Percentiles rank a stretch among this genome's conserved stretches.
phyloP scores from a whole-genome alignment of 2,329 filamentous ascomycete species.

The Talaromyces piceae region DNA sequence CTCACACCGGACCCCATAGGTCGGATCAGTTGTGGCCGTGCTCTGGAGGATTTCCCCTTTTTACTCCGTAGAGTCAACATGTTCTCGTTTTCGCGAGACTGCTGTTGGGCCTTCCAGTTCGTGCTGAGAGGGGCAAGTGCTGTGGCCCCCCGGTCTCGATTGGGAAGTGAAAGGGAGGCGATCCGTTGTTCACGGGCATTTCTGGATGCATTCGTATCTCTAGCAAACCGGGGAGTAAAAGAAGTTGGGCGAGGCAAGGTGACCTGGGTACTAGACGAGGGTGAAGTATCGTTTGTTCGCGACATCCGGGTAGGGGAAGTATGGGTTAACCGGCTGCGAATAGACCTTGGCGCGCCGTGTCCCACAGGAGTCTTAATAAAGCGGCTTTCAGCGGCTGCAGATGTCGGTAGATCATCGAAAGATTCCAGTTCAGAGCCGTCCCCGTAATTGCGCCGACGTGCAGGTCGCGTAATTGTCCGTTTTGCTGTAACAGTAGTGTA shows the following conservation, averaged over 20 bases:
- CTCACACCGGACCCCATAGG: constrained; percentile 66
- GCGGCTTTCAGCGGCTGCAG: constrained; percentile 68
- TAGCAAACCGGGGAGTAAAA: constrained; percentile 55
- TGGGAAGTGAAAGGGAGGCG: constrained; percentile 32
- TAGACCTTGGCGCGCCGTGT: constrained; percentile 58
- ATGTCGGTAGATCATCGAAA: constrained; percentile 93
- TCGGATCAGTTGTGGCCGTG: constrained; percentile 76
- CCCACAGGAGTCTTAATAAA: constrained; percentile 73
- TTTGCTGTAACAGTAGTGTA: constrained; percentile 50
- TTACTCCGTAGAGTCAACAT: constrained; percentile 44
- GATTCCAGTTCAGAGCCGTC: constrained; percentile 86
- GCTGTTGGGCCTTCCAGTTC: constrained; percentile 53
- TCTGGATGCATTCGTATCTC: constrained; percentile 59
- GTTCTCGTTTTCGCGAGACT: constrained; percentile 44
- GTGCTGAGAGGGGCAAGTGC: constrained; percentile 47
- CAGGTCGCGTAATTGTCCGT: constrained; percentile 67
- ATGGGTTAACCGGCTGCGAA: constrained; percentile 45
- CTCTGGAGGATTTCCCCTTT: constrained; percentile 27
- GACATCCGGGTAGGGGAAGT: constrained; percentile 19
- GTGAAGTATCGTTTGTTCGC: constrained; percentile 36
- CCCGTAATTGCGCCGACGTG: constrained; percentile 67
- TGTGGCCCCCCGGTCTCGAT: constrained; percentile 33
- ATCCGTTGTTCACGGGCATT: constrained; percentile 57
- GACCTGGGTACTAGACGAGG: constrained; percentile 46
- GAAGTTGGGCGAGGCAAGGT: constrained; percentile 43